Base-by-base conservation (phyloP, 306 rosid genomes). In the Quercus engelmannii region DNA sequence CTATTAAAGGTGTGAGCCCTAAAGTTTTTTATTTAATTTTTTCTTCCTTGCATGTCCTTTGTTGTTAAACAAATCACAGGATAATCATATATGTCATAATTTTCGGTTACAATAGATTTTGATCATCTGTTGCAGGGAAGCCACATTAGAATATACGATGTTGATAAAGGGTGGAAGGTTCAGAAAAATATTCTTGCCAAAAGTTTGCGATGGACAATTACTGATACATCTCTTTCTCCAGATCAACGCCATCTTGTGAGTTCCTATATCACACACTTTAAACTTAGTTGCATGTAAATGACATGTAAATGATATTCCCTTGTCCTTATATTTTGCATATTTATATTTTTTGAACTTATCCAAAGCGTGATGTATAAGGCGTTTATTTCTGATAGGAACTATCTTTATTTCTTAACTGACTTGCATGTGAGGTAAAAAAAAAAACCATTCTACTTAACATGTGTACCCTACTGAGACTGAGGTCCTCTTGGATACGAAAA, bases 211-310 rank as follows among this genome's bases (percentile, higher is more conserved):
- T 95, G 99, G 99, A 92, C 99, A 52, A 85, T 95, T 69, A 95
- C 99, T 14, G 99, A 95, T 84, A 90, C 97, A 13, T 90, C 97
- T 83, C 95, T 95, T 79, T 95, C 97, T 70, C 96, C 97, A 1
- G 92, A 95, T 85, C 91, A 81, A 76, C 74, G 75, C 70, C 74
- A 86, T 88, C 97, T 95, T 83, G 99, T 95, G 80, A 92, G 97
- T 84, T 81, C 72, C 52, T 31, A 10, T 62, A 23, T 62, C 2
- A 6, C 0, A 38, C 2, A 38, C 0, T 13, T 23, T 62, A 23
- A 13, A 10, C 35, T 62, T 26, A 26, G 19, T 62, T 62, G 68
- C 33, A 19, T 21, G 28, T n/a, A 26, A 20, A 58, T 3, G 23
- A 3, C 33, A 19, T 58, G 15, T n/a, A 26, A 20, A 21, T 3